These are phyloP conservation scores for Magnolia officinalis DNA, from an alignment of 164 flowering plant species.

Conservation along the genomic window DNA sequence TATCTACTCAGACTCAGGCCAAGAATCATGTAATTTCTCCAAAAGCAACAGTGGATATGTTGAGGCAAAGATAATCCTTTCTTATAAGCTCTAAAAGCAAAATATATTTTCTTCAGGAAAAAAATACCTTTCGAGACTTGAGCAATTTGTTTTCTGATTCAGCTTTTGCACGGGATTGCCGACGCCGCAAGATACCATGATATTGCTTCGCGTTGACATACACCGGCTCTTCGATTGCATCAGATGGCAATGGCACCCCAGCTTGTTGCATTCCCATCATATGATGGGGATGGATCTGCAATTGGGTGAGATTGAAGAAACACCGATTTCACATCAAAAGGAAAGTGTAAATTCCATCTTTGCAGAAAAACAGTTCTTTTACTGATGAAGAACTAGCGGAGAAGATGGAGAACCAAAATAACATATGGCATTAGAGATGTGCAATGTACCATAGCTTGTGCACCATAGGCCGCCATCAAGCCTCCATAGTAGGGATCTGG, in stretches of 20 bases:
- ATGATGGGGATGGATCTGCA: conserved; percentile 64
- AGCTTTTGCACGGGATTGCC: conserved; percentile 82
- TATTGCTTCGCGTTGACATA: conserved; percentile 85
- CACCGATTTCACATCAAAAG: neutral
- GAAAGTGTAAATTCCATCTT: neutral
- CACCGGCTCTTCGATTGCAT: conserved; percentile 81
- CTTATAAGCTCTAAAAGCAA: neutral
- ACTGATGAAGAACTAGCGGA: neutral
- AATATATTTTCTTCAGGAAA: neutral
- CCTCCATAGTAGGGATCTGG: conserved; percentile 92
- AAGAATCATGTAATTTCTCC: no score
- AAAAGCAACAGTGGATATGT: neutral
- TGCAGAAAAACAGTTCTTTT: neutral
- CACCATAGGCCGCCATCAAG: conserved; percentile 79
- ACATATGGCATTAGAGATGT: neutral
- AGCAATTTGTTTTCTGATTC: conserved; percentile 60
- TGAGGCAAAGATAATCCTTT: neutral
- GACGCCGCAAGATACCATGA: conserved; percentile 74
- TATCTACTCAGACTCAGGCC: no score
- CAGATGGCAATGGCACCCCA: conserved; percentile 71
- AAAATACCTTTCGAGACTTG: conserved; percentile 59
- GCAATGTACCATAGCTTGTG: conserved; percentile 70
- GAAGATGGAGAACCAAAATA: neutral
- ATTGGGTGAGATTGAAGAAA: conserved; percentile 6
- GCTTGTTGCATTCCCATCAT: conserved; percentile 67